Percentiles rank a stretch among this genome's conserved stretches.
These are phyloP conservation scores for Globisporangium perplexum DNA, from an alignment of 352 stramenopile genomes.

Conservation along the genomic window DNA sequence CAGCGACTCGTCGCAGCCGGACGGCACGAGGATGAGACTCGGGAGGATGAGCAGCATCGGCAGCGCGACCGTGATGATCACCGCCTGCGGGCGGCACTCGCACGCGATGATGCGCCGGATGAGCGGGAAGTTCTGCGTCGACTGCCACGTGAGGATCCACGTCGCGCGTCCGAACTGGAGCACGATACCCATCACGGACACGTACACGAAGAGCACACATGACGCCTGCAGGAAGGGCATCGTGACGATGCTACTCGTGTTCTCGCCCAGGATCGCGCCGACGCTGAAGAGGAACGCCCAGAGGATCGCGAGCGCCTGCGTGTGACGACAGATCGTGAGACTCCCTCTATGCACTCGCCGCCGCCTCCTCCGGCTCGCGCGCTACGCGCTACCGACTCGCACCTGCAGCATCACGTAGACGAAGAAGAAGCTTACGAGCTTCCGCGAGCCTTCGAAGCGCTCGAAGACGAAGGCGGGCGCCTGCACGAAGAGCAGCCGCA, in stretches of 20 bases:
- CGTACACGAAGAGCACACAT: constrained; percentile 78
- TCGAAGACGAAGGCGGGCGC: constrained; percentile 48
- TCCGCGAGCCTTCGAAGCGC: constrained; percentile 39
- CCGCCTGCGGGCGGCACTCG: constrained; percentile 69
- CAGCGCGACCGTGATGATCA: constrained; percentile 69
- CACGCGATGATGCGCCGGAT: constrained; percentile 81
- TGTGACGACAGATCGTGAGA: too few species aligned
- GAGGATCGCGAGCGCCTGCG: constrained; percentile 70
- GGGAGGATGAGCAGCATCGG: constrained; percentile 71
- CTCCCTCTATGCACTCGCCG: too few species aligned
- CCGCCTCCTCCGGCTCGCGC: neutral
- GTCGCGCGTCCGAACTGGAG: constrained; percentile 77
- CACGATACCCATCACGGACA: constrained; percentile 80
- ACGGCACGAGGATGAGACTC: constrained; percentile 71
- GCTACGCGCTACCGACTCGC: too few species aligned
- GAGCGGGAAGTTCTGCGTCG: constrained; percentile 79
- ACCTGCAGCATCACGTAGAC: constrained; percentile 78
- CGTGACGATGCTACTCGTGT: constrained; percentile 80
- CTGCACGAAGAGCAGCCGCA: constrained; percentile 56
- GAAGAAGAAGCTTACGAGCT: constrained; percentile 75
- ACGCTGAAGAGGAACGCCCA: constrained; percentile 86
- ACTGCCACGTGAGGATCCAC: constrained; percentile 89
- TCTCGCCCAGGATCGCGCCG: constrained; percentile 77
- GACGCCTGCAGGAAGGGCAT: constrained; percentile 74
- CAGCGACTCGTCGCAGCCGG: constrained; percentile 30